These are phyloP conservation scores for Fusarium illudens DNA, from an alignment of 2,329 filamentous ascomycete genomes.

Conservation along the genomic window DNA sequence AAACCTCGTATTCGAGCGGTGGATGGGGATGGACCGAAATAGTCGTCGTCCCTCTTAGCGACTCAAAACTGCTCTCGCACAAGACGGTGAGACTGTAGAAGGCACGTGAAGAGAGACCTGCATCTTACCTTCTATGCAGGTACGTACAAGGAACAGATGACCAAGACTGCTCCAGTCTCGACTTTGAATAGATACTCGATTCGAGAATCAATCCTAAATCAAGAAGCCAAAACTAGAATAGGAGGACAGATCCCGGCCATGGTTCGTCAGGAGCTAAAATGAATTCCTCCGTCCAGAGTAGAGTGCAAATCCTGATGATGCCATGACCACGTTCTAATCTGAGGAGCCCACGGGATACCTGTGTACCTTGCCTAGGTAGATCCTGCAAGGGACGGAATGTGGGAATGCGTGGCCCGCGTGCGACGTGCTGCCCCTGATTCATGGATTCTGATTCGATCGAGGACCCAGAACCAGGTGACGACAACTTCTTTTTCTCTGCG, in stretches of 20 bases:
- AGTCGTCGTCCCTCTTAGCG: not conserved
- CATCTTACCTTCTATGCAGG: not conserved
- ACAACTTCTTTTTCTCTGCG: slow-evolving; percentile 1
- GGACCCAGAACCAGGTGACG: not conserved
- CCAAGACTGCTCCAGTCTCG: no score
- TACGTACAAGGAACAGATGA: not conserved
- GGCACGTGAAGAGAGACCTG: not conserved
- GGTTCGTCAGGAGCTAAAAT: slow-evolving; percentile 2
- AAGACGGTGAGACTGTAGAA: not conserved
- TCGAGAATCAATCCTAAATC: not conserved
- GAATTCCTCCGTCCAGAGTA: not conserved
- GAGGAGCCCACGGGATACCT: not conserved
- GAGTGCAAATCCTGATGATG: not conserved
- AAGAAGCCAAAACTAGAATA: not conserved
- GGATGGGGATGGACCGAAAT: not conserved
- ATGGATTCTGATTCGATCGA: not conserved
- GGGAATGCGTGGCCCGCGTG: not conserved
- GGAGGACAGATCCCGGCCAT: not conserved
- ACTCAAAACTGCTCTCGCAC: not conserved
- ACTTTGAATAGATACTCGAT: not conserved
- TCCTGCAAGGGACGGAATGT: slow-evolving; percentile 3
- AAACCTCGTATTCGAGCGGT: slow-evolving; percentile 2
- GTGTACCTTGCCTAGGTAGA: no score
- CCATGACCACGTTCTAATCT: not conserved
- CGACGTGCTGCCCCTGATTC: not conserved